phyloP scores from a whole-genome alignment of 768 basidiomycete species.

The Lyophyllum decastes region DNA sequence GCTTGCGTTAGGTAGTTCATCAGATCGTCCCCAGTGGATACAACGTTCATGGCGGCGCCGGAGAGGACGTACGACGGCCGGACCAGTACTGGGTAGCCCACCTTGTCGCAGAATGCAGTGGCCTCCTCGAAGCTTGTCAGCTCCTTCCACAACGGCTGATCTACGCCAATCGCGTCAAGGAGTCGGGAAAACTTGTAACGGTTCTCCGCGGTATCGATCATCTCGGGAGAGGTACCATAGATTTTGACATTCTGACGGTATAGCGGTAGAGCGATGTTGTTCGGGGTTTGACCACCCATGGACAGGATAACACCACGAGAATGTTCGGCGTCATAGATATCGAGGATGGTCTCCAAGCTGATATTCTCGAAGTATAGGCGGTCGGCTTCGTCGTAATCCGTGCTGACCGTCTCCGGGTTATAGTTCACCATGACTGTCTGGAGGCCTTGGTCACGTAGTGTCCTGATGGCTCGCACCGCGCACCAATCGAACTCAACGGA shows the following conservation, averaged over 20 bases:
- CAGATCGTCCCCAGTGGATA: conserved; percentile 89
- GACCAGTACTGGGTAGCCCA: conserved; percentile 94
- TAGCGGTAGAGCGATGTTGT: conserved; percentile 96
- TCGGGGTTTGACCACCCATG: conserved; percentile 98
- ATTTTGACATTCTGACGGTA: conserved; percentile 98
- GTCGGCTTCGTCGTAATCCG: conserved; percentile 99
- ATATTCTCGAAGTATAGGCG: conserved; percentile 99
- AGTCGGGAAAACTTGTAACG: conserved; percentile 99
- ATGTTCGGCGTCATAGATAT: conserved; percentile 92
- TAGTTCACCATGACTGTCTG: conserved; percentile 99
- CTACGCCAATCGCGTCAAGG: conserved; percentile 96
- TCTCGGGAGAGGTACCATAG: conserved; percentile 97
- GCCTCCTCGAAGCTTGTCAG: conserved; percentile 91
- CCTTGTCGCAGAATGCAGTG: conserved; percentile 84
- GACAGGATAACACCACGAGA: conserved; percentile 92
- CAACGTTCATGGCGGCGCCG: conserved; percentile 99
- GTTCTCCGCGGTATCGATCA: conserved; percentile 99
- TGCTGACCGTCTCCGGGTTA: conserved; percentile 98
- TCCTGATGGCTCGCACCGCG: conserved; percentile 95
- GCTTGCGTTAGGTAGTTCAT: conserved; percentile 92
- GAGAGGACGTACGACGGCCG: conserved; percentile 99
- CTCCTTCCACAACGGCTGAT: conserved; percentile 98
- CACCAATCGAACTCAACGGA: conserved; percentile 99
- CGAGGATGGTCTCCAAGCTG: conserved; percentile 92
- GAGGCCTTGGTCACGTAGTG: conserved; percentile 90